A percentile compares a stretch with the other conserved stretches of the same genome.
Conservation (phyloP, 768 basidiomycete genomes). For the Mycena polygramma region DNA sequence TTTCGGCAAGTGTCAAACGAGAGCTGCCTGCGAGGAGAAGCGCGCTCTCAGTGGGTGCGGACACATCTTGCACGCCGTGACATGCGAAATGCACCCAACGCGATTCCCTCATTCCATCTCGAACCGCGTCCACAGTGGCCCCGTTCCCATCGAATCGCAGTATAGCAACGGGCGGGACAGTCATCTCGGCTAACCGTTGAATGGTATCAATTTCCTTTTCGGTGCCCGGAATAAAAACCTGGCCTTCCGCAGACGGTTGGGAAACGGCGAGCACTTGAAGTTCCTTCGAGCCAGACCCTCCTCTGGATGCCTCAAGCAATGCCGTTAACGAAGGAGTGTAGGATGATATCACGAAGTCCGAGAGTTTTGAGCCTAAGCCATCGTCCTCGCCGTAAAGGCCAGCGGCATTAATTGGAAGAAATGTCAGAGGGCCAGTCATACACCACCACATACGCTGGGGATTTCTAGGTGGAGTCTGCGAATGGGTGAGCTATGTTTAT, state of each 20-base stretch:
- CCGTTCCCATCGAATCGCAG: constrained; percentile 1
- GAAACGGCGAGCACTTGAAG: constrained; percentile 1
- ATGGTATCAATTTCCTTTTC: background rate
- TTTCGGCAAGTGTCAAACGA: background rate
- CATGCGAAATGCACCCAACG: constrained; percentile 13
- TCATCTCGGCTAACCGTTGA: too few relatives aligned
- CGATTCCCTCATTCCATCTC: background rate
- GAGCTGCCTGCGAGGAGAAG: constrained; percentile 6
- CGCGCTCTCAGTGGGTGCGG: background rate
- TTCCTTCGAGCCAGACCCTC: background rate
- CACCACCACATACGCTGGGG: constrained; percentile 10
- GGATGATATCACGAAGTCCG: background rate
- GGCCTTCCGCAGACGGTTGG: constrained; percentile 1
- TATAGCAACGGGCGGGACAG: background rate
- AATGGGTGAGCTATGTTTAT: background rate
- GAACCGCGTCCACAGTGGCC: background rate
- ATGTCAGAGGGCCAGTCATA: background rate
- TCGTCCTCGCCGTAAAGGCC: constrained; percentile 2
- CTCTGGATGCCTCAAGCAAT: background rate
- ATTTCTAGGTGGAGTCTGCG: background rate
- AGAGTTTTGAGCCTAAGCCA: background rate
- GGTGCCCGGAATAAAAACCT: background rate
- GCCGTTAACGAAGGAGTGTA: background rate
- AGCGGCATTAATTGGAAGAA: background rate
- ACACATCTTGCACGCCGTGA: constrained; percentile 2